phyloP scores from a whole-genome alignment of 164 flowering plant species.

The Vitis rupestris region DNA sequence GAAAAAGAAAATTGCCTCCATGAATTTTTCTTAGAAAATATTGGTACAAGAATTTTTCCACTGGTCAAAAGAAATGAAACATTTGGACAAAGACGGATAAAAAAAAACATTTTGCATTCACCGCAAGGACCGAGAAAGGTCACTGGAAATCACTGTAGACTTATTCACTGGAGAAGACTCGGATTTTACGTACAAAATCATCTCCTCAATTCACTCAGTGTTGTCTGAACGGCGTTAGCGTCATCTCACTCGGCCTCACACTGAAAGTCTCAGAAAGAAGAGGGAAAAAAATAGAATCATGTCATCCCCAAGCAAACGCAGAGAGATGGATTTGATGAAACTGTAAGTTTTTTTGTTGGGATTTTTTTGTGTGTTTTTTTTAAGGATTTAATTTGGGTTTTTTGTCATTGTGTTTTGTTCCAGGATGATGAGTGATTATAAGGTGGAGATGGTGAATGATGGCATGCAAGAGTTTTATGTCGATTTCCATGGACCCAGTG shows the following conservation, averaged over 20 bases:
- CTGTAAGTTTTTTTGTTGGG: conserved; percentile 34
- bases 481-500: conserved; percentile 86
- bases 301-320: conserved; percentile 83
- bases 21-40: too few species aligned
- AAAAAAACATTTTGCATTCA: too few species aligned
- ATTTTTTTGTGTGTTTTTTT: not conserved
- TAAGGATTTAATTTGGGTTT: too few species aligned
- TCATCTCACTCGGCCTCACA: not conserved
- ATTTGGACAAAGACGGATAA: too few species aligned
- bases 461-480: conserved; percentile 95
- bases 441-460: conserved; percentile 95
- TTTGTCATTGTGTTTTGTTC: too few species aligned
- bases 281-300: conserved; percentile 20
- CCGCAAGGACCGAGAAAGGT: too few species aligned
- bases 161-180: too few species aligned
- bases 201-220: conserved; percentile 11
- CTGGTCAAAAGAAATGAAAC: too few species aligned
- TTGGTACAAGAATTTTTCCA: too few species aligned
- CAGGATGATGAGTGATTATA: conserved; percentile 86
- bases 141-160: too few species aligned
- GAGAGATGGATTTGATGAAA: conserved; percentile 90
- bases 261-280: not conserved
- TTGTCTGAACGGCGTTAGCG: conserved; percentile 21
- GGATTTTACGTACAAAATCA: not conserved
- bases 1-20: too few species aligned